A percentile compares a stretch with the other conserved stretches of the same genome.
phyloP scores from a whole-genome alignment of 2,329 filamentous ascomycete genomes.

The Ophiostoma triangulosporum region DNA sequence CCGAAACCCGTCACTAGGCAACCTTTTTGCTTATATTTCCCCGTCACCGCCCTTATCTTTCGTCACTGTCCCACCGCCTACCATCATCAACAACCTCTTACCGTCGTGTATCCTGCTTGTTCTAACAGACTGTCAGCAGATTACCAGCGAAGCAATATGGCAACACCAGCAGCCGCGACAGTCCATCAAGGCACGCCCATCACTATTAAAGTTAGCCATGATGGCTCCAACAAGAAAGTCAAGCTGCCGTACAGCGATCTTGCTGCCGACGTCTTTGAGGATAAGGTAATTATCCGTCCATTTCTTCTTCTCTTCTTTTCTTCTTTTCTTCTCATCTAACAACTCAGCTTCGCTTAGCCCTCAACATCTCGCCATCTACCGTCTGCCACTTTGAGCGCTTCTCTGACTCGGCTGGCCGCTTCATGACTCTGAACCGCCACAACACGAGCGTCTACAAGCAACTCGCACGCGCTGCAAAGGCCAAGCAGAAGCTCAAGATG shows the following conservation, averaged over 20 bases:
- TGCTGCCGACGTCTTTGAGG: constrained; percentile 50
- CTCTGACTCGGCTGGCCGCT: constrained; percentile 79
- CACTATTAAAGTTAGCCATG: constrained; percentile 71
- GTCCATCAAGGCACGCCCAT: constrained; percentile 53
- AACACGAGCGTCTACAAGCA: constrained; percentile 89
- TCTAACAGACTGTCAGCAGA: neutral
- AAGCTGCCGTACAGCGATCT: constrained; percentile 85
- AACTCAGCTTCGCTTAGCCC: constrained; percentile 53
- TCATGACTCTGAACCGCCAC: constrained; percentile 62
- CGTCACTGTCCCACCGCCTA: neutral
- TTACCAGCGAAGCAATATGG: neutral
- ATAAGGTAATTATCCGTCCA: constrained; percentile 54
- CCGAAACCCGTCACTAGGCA: neutral
- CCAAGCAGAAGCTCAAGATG: constrained; percentile 92
- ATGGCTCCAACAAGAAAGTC: constrained; percentile 65
- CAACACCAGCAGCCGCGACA: neutral
- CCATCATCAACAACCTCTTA: neutral
- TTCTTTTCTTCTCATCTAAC: neutral
- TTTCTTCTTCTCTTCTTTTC: neutral
- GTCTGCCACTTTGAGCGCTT: constrained; percentile 73
- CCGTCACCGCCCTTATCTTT: neutral
- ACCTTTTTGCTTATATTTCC: neutral
- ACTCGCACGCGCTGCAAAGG: constrained; percentile 89
- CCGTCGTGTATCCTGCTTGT: neutral
- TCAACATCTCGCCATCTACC: constrained; percentile 49